Evolutionary conservation across 2,329 filamentous ascomycete species (phyloP), one percentile per base, ranked within the genome.

Genomic region (Neofusicoccum cordaticola): DNA sequence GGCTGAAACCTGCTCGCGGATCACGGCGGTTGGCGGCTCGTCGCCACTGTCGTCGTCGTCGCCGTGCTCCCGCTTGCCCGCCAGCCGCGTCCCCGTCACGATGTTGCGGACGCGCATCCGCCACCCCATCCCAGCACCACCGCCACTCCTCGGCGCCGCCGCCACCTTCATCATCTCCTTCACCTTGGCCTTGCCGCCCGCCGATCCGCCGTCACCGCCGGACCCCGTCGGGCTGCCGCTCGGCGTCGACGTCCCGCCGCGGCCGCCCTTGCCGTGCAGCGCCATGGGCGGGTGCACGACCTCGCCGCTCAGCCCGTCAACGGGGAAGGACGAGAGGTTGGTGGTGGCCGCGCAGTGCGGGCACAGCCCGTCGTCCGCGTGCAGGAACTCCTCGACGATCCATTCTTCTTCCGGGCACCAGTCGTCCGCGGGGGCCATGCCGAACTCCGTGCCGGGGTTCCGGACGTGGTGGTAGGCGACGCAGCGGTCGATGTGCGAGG

Each of bases 371-470:
- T 60, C 56, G 56, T 60, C 42, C 4, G n/a, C 27, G 42, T 60
- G 56, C 42, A 47, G 34, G 56, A 60, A 60, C 31, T 60, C 41
- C 56, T 60, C 56, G 56, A 60, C 42, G 56, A 60, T 60, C 56
- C 44, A 45, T 60, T 60, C 56, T 35, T 15, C 42, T 35, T 60
- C 56, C 56, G 56, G 56, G 42, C 56, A 60, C 27, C 31, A 57
- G 52, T 31, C 19, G 37, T 44, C 37, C 13, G 19, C 42, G 17
- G 13, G 5, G 27, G 9, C 6, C 37, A 35, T 60, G 56, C 56
- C 56, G 56, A 60, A 22, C 27, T 60, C 56, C 56, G 42, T 60
- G 56, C 56, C 56, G 56, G 41, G 42, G n/a, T 60, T 37, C 56
- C 31, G 56, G n/a, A 9, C 4, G 50, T 35, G 13, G 47, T 11